These are phyloP conservation scores for Ceratonia siliqua DNA, from an alignment of 306 rosid species.

Conservation along the genomic window DNA sequence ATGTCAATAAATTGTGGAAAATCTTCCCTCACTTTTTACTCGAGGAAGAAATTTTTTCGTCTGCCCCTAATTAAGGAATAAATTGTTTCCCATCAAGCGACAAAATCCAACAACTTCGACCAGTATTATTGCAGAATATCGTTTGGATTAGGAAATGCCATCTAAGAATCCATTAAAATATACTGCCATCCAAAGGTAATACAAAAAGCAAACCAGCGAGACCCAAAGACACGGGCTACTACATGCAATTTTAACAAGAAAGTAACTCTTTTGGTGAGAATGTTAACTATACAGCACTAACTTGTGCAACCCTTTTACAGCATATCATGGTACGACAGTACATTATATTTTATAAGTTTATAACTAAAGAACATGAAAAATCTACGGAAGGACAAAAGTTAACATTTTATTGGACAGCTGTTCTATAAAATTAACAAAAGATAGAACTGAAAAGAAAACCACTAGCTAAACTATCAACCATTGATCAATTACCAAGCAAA, in stretches of 20 bases:
- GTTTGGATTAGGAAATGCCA: not conserved
- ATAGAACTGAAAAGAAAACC: not conserved
- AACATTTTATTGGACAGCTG: constrained; percentile 32
- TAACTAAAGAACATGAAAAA: constrained; percentile 1
- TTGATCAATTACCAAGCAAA: constrained; percentile 18
- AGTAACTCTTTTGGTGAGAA: not conserved
- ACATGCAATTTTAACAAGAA: not conserved
- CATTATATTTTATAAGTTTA: not conserved
- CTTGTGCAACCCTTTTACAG: not conserved
- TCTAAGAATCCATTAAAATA: not conserved
- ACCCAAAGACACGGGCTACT: not conserved
- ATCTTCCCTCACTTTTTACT: not conserved
- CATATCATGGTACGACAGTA: constrained; percentile 5
- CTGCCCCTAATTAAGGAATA: not conserved
- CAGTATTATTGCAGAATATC: not conserved
- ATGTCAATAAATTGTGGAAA: not conserved
- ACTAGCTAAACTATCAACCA: constrained; percentile 32
- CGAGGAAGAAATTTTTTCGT: not conserved
- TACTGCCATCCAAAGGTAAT: not conserved
- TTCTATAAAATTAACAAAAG: constrained; percentile 23
- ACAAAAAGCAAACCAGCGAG: not conserved
- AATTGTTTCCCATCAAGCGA: not conserved
- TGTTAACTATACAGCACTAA: not conserved
- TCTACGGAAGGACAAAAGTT: not conserved
- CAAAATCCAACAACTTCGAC: not conserved